Conservation (phyloP, 495 filamentous ascomycete species). For the Lasiosphaeria ovina region DNA sequence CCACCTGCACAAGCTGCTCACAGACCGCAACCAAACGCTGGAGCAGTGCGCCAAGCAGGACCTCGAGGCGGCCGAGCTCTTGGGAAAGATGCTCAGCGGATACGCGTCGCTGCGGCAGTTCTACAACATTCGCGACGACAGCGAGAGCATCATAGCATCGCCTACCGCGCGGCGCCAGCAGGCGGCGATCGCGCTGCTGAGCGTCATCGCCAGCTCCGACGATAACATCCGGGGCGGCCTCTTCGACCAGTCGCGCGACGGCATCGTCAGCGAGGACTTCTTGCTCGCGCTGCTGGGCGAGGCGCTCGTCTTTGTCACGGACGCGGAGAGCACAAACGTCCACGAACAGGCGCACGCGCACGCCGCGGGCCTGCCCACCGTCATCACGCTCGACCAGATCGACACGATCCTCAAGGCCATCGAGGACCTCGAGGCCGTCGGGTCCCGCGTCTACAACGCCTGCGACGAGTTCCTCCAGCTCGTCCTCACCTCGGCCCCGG, state of each 20-base stretch:
- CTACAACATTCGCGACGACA: slow-evolving; percentile 74
- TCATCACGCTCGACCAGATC: slow-evolving; percentile 63
- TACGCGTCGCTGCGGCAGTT: slow-evolving; percentile 86
- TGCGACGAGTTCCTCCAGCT: slow-evolving; percentile 69
- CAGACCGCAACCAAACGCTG: slow-evolving; percentile 63
- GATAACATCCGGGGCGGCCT: slow-evolving; percentile 88
- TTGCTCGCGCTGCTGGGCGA: slow-evolving; percentile 82
- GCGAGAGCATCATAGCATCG: slow-evolving; percentile 29
- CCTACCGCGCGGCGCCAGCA: slow-evolving; percentile 55
- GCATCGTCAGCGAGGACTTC: slow-evolving; percentile 81
- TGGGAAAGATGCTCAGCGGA: slow-evolving; percentile 81
- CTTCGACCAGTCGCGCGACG: slow-evolving; percentile 72
- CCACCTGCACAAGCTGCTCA: slow-evolving; percentile 62
- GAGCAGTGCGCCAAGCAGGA: slow-evolving; percentile 63
- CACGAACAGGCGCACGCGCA: slow-evolving; percentile 14
- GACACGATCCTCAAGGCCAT: slow-evolving; percentile 73
- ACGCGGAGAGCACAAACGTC: slow-evolving; percentile 37
- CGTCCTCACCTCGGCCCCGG: slow-evolving; percentile 45
- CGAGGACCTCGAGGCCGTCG: slow-evolving; percentile 79
- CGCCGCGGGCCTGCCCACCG: slow-evolving; percentile 20
- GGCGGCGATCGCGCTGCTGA: slow-evolving; percentile 69
- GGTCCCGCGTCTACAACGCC: slow-evolving; percentile 63
- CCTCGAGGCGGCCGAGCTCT: slow-evolving; percentile 71
- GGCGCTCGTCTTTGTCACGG: slow-evolving; percentile 69
- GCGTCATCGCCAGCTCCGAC: slow-evolving; percentile 75